Percentiles rank a stretch among this genome's conserved stretches.
Conservation (phyloP, 225 moss, liverwort and hornwort genomes). For the Physcomitrium patens region DNA sequence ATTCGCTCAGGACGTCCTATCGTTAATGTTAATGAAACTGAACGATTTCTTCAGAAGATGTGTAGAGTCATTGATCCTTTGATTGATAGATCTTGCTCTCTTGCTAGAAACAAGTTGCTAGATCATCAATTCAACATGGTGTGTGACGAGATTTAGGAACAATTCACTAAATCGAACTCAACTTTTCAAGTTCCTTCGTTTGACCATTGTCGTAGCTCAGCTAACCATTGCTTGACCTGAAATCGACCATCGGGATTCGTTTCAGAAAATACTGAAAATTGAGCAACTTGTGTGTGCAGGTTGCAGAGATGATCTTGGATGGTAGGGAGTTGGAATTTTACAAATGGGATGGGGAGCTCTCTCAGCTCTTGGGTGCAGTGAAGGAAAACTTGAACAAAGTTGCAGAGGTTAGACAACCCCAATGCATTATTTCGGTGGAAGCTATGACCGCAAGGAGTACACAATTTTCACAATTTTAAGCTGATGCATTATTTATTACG, state of each 20-base stretch:
- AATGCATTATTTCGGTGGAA: too few species aligned
- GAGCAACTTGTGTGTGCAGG: constrained; percentile 45
- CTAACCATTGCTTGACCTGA: too few species aligned
- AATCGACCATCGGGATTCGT: too few species aligned
- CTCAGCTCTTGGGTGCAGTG: constrained; percentile 69
- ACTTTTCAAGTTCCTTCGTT: constrained; percentile 12
- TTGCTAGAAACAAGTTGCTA: constrained; percentile 7
- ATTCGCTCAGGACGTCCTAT: background rate
- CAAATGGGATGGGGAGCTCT: constrained; percentile 94
- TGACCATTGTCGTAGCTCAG: background rate
- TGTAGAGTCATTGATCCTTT: too few species aligned
- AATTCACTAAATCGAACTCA: background rate
- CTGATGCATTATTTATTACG: too few species aligned
- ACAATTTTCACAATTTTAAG: too few species aligned
- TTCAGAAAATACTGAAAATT: background rate
- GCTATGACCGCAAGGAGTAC: too few species aligned
- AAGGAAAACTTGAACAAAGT: constrained; percentile 80
- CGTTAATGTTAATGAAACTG: background rate
- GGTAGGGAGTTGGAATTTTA: constrained; percentile 90
- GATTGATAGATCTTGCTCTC: background rate
- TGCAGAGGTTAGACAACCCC: constrained; percentile 66
- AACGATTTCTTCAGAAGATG: background rate
- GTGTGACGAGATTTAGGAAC: constrained; percentile 22
- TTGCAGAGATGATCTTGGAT: constrained; percentile 72
- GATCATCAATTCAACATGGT: constrained; percentile 20